These are phyloP conservation scores for Trichosporon ovoides DNA, from an alignment of 1,284 basidiomycete species.

Conservation along the genomic window DNA sequence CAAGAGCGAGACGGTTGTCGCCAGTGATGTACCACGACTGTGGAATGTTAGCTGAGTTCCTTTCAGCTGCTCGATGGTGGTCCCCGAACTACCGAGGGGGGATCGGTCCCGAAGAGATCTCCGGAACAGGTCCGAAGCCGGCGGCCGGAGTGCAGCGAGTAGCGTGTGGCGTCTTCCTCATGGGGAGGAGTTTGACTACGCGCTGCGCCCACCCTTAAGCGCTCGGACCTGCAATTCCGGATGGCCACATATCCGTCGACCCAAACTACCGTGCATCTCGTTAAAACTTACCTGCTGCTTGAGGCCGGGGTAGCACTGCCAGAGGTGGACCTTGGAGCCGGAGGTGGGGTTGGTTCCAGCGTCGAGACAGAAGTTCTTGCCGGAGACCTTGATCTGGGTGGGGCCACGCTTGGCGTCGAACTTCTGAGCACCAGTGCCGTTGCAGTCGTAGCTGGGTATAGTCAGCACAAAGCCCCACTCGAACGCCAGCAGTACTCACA, in stretches of 20 bases:
- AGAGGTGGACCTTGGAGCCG: conserved; percentile 26
- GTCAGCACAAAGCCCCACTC: background rate
- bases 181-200: no score
- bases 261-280: background rate
- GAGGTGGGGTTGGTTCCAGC: conserved; percentile 21
- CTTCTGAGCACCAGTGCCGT: conserved; percentile 20
- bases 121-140: no score
- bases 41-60: background rate
- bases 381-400: conserved; percentile 21
- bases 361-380: conserved; percentile 37
- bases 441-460: conserved; percentile 20
- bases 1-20: conserved; percentile 23
- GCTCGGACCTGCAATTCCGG: no score
- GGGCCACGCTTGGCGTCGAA: conserved; percentile 13
- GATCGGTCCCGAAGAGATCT: no score
- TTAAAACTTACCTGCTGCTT: conserved; percentile 13
- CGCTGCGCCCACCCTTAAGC: no score
- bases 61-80: no score
- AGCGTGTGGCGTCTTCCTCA: no score
- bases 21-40: conserved; percentile 25
- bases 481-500: conserved; percentile 3
- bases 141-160: no score
- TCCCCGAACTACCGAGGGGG: no score
- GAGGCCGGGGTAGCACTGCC: conserved; percentile 21
- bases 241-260: no score